Evolutionary conservation across 2,329 filamentous ascomycete genomes (phyloP).

Genomic region (Scedosporium dehoogii): DNA sequence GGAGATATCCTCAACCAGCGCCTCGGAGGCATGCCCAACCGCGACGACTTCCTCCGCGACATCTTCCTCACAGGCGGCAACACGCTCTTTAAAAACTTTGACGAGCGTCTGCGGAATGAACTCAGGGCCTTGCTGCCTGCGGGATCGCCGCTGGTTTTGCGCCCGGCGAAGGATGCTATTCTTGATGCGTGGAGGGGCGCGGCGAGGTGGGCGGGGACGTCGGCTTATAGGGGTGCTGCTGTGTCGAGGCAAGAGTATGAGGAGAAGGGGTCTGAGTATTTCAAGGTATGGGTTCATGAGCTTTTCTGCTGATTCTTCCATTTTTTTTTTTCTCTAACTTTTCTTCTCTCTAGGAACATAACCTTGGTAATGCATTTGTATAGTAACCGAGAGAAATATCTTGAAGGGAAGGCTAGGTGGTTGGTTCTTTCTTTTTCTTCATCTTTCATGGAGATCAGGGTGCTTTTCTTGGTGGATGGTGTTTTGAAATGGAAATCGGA

Average conservation of each 20-base stretch:
- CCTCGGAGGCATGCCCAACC: conserved; percentile 46
- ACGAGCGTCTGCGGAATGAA: conserved; percentile 67
- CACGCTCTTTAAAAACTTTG: conserved; percentile 76
- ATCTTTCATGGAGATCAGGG: too few species aligned
- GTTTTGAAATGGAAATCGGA: background rate
- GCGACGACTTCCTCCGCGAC: conserved; percentile 67
- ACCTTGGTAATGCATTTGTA: conserved; percentile 52
- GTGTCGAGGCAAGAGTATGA: conserved; percentile 74
- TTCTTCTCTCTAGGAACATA: conserved; percentile 43
- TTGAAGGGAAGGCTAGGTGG: too few species aligned
- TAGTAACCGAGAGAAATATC: conserved; percentile 15
- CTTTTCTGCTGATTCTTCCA: conserved; percentile 2
- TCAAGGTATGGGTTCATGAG: conserved; percentile 53
- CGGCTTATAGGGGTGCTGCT: conserved; percentile 51
- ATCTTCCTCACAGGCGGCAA: conserved; percentile 94
- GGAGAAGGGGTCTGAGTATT: conserved; percentile 89
- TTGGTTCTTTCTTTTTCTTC: background rate
- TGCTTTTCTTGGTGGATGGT: background rate
- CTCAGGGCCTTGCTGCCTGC: conserved; percentile 63
- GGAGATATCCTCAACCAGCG: conserved; percentile 83
- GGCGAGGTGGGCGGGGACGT: conserved; percentile 65
- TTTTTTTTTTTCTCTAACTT: background rate
- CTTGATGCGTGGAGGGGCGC: conserved; percentile 92
- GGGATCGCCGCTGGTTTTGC: conserved; percentile 55
- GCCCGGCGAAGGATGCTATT: conserved; percentile 65